These are phyloP conservation scores for Aspergillus cejpii DNA, from an alignment of 2,329 filamentous ascomycete genomes.

Conservation along the genomic window DNA sequence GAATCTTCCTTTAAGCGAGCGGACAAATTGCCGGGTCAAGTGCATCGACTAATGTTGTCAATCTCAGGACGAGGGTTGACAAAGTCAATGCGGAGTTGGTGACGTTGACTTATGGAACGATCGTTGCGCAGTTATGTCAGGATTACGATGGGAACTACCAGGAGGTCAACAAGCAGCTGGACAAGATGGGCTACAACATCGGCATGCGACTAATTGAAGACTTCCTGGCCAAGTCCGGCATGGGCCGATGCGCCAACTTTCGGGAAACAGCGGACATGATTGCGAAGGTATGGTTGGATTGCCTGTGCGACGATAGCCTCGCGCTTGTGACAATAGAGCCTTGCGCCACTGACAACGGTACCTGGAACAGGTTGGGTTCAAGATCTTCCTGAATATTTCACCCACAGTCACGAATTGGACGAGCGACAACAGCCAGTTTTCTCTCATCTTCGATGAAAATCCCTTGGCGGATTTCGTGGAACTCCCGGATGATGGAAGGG, in stretches of 20 bases:
- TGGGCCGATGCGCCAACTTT: constrained; percentile 84
- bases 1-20: not conserved
- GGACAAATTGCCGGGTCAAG: not conserved
- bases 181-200: constrained; percentile 99
- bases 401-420: constrained; percentile 94
- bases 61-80: constrained; percentile 75
- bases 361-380: constrained; percentile 74
- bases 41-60: constrained; percentile 12
- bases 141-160: constrained; percentile 91
- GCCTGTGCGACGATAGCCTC: not conserved
- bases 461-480: constrained; percentile 96
- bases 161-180: constrained; percentile 94
- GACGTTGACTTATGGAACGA: constrained; percentile 93
- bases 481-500: constrained; percentile 86
- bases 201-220: constrained; percentile 93
- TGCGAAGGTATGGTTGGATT: constrained; percentile 58
- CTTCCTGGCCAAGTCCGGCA: constrained; percentile 91
- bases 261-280: constrained; percentile 96
- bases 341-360: constrained; percentile 6
- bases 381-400: constrained; percentile 96
- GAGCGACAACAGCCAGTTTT: constrained; percentile 92
- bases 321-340: not conserved
- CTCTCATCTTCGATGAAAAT: constrained; percentile 92
- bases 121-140: constrained; percentile 92
- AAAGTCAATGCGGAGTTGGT: constrained; percentile 98